phyloP scores from a whole-genome alignment of 305 asterid genomes.

The Fraxinus baroniana region DNA sequence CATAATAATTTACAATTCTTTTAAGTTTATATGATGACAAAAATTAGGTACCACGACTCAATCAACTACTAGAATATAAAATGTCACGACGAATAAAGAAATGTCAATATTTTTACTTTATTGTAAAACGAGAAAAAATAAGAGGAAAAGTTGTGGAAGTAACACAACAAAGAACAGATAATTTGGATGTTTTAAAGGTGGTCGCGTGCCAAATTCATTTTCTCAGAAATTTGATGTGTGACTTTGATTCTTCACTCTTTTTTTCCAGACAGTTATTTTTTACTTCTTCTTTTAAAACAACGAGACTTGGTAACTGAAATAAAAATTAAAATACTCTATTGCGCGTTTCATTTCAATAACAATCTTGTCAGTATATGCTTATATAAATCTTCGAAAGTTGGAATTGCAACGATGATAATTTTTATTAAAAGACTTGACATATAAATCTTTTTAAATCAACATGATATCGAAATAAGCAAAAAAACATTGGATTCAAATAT shows the following conservation, averaged over 20 bases:
- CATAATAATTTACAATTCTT: neutral
- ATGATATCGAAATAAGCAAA: no score
- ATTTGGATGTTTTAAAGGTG: neutral
- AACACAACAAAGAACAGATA: neutral
- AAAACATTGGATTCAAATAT: no score
- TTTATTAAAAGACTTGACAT: no score
- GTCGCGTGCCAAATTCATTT: neutral
- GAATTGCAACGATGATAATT: no score
- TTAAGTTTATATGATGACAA: neutral
- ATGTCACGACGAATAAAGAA: neutral
- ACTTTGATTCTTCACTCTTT: neutral
- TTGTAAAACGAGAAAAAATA: neutral
- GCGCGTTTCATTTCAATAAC: no score
- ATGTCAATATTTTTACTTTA: no score
- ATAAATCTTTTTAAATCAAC: no score
- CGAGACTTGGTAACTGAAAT: no score
- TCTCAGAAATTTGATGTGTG: neutral
- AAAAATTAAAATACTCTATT: no score
- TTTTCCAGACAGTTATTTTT: neutral
- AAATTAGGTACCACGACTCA: neutral
- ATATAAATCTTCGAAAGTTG: no score
- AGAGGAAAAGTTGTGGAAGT: neutral
- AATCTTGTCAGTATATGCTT: no score
- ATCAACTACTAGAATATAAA: neutral
- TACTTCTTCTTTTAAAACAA: no score